These are phyloP conservation scores for Sporobolomyces phaffii DNA, from an alignment of 768 basidiomycete species.

Conservation along the genomic window DNA sequence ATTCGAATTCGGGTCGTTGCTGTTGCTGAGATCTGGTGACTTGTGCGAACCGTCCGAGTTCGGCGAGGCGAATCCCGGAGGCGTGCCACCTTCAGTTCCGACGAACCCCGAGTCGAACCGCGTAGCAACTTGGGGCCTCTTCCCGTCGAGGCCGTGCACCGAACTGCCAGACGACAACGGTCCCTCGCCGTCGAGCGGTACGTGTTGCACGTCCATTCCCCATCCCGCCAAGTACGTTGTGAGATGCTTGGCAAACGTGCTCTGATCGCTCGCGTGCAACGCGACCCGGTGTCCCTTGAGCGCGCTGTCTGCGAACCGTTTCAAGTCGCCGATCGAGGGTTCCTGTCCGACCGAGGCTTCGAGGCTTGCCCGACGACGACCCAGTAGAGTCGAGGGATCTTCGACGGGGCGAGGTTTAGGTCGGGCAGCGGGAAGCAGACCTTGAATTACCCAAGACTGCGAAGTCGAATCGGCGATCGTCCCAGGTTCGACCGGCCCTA, in stretches of 20 bases:
- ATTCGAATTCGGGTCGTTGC: constrained; percentile 32
- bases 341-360: constrained; percentile 45
- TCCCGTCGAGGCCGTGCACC: background rate
- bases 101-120: constrained; percentile 42
- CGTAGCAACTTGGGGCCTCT: background rate
- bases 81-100: background rate
- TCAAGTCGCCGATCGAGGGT: constrained; percentile 71
- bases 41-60: constrained; percentile 9
- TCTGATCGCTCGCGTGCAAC: constrained; percentile 76
- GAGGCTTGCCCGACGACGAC: constrained; percentile 27
- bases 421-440: constrained; percentile 23
- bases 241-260: constrained; percentile 83
- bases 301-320: constrained; percentile 65
- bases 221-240: constrained; percentile 88
- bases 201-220: constrained; percentile 88
- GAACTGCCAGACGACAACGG: background rate
- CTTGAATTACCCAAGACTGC: constrained; percentile 26
- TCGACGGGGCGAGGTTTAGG: constrained; percentile 21
- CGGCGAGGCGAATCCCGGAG: background rate
- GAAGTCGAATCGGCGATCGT: constrained; percentile 2
- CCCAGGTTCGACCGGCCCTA: background rate
- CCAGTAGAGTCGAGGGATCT: constrained; percentile 30
- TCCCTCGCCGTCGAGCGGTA: constrained; percentile 43
- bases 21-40: background rate
- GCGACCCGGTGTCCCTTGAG: constrained; percentile 75